A percentile compares a stretch with the other conserved stretches of the same genome.
Conservation (phyloP, 1,284 basidiomycete species). For the Neonothopanus nambi region DNA sequence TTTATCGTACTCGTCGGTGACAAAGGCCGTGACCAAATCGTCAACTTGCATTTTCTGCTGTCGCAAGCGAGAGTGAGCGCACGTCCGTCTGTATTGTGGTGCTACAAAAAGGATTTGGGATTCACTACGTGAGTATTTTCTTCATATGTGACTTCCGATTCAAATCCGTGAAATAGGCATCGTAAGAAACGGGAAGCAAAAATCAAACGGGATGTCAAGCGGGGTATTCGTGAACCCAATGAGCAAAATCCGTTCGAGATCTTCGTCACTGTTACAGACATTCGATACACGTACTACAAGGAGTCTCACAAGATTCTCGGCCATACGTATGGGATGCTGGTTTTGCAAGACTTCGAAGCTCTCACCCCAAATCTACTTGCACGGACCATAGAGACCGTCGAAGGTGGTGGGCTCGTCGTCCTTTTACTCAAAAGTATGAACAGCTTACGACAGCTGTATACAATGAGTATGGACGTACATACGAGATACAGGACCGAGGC, state of each 20-base stretch:
- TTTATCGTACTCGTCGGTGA: conserved; percentile 98
- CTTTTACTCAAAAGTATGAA: conserved; percentile 95
- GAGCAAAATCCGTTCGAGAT: conserved; percentile 98
- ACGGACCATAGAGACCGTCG: conserved; percentile 96
- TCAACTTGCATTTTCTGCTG: conserved; percentile 93
- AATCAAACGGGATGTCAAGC: conserved; percentile 93
- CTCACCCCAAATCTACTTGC: conserved; percentile 97
- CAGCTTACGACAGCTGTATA: conserved; percentile 90
- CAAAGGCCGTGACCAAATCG: conserved; percentile 93
- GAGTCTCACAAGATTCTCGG: conserved; percentile 96
- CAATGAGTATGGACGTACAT: conserved; percentile 98
- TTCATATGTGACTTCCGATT: conserved; percentile 3
- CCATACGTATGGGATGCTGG: conserved; percentile 97
- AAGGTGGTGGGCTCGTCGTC: conserved; percentile 94
- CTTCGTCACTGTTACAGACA: conserved; percentile 98
- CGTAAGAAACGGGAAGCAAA: conserved; percentile 96
- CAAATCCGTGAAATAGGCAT: conserved; percentile 55
- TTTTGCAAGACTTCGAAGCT: conserved; percentile 98
- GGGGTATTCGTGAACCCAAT: conserved; percentile 91
- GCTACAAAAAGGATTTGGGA: conserved; percentile 95
- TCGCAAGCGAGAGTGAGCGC: conserved; percentile 90
- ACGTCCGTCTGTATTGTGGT: conserved; percentile 92
- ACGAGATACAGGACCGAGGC: conserved; percentile 90
- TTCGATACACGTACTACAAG: conserved; percentile 93
- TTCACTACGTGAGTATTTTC: conserved; percentile 75